phyloP scores from a whole-genome alignment of 768 basidiomycete genomes.

The Calocybe gangraenosa region DNA sequence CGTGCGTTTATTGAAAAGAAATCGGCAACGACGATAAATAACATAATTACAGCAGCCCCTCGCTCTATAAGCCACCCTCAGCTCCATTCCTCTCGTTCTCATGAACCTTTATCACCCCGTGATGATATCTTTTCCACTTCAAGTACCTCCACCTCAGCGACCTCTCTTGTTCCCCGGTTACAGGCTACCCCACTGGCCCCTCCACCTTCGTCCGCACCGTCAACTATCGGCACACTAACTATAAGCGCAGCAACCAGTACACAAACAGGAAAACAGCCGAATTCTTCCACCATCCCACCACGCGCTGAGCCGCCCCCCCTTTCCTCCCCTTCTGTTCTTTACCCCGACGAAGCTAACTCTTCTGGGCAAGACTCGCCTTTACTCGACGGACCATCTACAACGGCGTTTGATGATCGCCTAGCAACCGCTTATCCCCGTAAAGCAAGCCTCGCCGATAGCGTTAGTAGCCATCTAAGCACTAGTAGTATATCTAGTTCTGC shows the following conservation, averaged over 20 bases:
- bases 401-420: conserved; percentile 11
- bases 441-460: conserved; percentile 33
- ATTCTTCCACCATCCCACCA: conserved; percentile 35
- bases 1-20: conserved; percentile 23
- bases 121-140: conserved; percentile 20
- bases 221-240: conserved; percentile 5
- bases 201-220: conserved; percentile 20
- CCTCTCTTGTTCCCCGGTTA: conserved; percentile 15
- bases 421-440: conserved; percentile 26
- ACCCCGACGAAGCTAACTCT: conserved; percentile 28
- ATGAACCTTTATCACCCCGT: conserved; percentile 32
- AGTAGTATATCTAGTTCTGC: conserved; percentile 2
- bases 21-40: conserved; percentile 11
- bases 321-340: conserved; percentile 25
- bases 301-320: conserved; percentile 31
- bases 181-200: conserved; percentile 19
- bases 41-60: conserved; percentile 22
- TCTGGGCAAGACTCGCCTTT: conserved; percentile 14
- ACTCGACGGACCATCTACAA: too few species aligned
- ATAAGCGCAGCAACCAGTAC: conserved; percentile 17
- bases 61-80: conserved; percentile 23
- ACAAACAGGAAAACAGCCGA: conserved; percentile 28
- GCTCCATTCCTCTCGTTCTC: conserved; percentile 37
- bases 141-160: conserved; percentile 10
- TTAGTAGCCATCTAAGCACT: conserved; percentile 17